Base-by-base conservation (phyloP, 768 basidiomycete genomes). In the Boletus sensibilis region DNA sequence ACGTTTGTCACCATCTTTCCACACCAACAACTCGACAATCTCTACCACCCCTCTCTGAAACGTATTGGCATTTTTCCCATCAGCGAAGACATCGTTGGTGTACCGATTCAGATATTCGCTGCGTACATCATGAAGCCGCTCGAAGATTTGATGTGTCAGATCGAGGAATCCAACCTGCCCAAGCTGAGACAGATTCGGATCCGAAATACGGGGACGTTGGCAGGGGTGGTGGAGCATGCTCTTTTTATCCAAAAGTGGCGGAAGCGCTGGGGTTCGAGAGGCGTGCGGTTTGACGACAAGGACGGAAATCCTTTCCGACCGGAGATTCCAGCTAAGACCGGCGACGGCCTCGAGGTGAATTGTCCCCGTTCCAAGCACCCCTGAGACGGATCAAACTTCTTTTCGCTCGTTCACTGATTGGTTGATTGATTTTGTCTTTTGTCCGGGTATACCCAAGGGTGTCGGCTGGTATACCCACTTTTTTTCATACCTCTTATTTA, bases 31-130 rank as follows among this genome's bases (percentile, higher is more conserved):
- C 70, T 64, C 50, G 65, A 78, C 7, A 74, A 74, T 1, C 60
- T 65, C 8, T 69, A 67, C n/a, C 78, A 80, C 50, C 72, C 75
- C 2, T 60, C 72, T 0, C 58, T 81, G 3, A 61, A 67, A 39
- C 72, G 75, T n/a, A 78, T 81, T 18, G 78, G 78, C 35, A 74
- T 81, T 49, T 67, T 73, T 20, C 79, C 79, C n/a, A 61, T 71
- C 33, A 68, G 71, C 38, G 79, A 78, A 21, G 68, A 78, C 25
- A 37, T 65, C 8, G 66, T 74, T 11, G 65, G 61, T 2, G 76
- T 77, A 3, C 79, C 78, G 1, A 50, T 58, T 10, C 69, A 68
- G 25, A 65, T 78, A 42, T 79, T 76, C 44, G 60, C 65, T 5
- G 64, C 68, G 21, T 78, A 78, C 21, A 73, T 81, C 29, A 68